Evolutionary conservation across 2,329 filamentous ascomycete species (phyloP).

Genomic region (Polytolypa hystricis): DNA sequence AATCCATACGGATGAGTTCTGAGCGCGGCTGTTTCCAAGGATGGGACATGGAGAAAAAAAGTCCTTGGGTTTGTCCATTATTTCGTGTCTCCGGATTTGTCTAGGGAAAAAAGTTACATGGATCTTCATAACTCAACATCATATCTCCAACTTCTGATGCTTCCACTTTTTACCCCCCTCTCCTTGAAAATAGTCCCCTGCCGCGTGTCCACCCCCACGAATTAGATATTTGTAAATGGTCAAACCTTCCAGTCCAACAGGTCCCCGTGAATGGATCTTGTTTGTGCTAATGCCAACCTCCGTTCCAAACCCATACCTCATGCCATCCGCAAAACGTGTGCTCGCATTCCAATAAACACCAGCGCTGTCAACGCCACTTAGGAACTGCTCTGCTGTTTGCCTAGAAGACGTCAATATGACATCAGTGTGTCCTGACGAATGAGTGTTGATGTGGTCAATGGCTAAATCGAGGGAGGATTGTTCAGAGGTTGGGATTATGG

Average conservation of each 20-base stretch:
- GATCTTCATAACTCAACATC: too few relatives aligned
- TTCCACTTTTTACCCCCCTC: conserved; percentile 44
- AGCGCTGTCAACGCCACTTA: conserved; percentile 73
- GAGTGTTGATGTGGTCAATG: conserved; percentile 77
- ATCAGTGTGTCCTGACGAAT: conserved; percentile 92
- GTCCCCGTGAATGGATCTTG: conserved; percentile 90
- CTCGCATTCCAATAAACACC: conserved; percentile 97
- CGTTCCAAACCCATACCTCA: conserved; percentile 94
- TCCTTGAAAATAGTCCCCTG: conserved; percentile 54
- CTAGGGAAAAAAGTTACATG: too few relatives aligned
- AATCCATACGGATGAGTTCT: too few relatives aligned
- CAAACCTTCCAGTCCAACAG: conserved; percentile 84
- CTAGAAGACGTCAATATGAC: conserved; percentile 65
- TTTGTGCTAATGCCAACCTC: conserved; percentile 98
- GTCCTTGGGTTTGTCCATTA: too few relatives aligned
- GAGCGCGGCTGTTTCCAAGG: too few relatives aligned
- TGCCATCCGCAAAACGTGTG: conserved; percentile 88
- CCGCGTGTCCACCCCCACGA: conserved; percentile 71
- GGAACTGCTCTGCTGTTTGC: conserved; percentile 65
- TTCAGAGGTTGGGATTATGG: conserved; percentile 40
- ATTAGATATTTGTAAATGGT: conserved; percentile 98
- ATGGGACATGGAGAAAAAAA: too few relatives aligned
- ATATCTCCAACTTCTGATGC: conserved; percentile 39
- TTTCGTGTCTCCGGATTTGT: too few relatives aligned
- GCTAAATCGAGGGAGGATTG: conserved; percentile 51